phyloP scores from a whole-genome alignment of 176 grass and related monocot species.

The Zizania latifolia region DNA sequence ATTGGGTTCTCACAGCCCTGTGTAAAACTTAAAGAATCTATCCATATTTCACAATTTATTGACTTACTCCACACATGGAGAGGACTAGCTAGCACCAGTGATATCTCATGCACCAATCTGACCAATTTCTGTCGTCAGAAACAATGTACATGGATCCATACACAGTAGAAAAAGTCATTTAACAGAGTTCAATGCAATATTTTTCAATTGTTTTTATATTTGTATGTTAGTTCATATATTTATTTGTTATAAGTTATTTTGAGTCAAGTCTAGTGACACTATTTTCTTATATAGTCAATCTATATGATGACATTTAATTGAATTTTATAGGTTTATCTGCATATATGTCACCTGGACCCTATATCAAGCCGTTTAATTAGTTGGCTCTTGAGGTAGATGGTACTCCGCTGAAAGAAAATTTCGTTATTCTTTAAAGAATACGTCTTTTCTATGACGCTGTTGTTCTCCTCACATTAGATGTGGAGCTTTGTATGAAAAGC shows the following conservation, averaged over 20 bases:
- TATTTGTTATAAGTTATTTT: neutral
- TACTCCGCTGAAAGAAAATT: no score
- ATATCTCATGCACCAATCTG: neutral
- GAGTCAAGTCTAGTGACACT: neutral
- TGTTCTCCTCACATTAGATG: neutral
- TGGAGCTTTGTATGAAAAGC: neutral
- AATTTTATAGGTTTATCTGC: neutral
- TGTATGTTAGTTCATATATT: no score
- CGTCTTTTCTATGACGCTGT: no score
- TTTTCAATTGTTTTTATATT: no score
- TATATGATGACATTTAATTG: neutral
- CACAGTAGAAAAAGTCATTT: no score
- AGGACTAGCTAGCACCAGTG: neutral
- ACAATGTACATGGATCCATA: neutral
- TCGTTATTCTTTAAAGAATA: no score
- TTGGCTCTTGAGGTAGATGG: no score
- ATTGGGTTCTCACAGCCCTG: no score
- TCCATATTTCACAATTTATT: no score
- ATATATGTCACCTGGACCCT: neutral
- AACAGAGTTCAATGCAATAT: no score
- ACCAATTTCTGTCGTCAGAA: neutral
- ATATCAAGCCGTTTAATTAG: neutral
- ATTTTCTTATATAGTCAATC: neutral
- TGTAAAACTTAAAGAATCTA: no score
- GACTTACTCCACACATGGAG: neutral